A percentile compares a stretch with the other conserved stretches of the same genome.
These are phyloP conservation scores for Anthoceros angustus DNA, from an alignment of 225 moss, liverwort and hornwort species.

Conservation along the genomic window DNA sequence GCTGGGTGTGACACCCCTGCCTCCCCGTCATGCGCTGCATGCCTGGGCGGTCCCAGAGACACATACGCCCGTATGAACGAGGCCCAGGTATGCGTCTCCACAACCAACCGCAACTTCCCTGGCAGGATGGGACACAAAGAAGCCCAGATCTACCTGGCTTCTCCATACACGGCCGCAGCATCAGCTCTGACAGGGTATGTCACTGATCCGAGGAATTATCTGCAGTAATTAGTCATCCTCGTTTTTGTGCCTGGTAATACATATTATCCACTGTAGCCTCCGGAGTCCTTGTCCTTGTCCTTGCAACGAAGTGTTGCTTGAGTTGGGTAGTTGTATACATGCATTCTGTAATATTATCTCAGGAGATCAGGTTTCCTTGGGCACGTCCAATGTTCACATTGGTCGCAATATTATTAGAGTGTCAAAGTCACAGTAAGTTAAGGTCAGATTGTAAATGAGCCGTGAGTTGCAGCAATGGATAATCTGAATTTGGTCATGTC, in stretches of 20 bases:
- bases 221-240: not conserved
- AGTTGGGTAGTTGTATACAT: too few species aligned
- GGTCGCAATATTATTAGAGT: too few species aligned
- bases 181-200: conserved; percentile 82
- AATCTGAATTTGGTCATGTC: too few species aligned
- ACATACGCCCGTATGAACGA: conserved; percentile 94
- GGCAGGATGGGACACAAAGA: conserved; percentile 97
- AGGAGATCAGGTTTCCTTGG: too few species aligned
- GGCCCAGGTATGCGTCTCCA: conserved; percentile 93
- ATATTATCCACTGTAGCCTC: not conserved
- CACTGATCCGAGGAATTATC: conserved; percentile 83
- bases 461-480: too few species aligned
- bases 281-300: not conserved
- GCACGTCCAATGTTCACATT: too few species aligned
- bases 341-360: too few species aligned
- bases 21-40: conserved; percentile 93
- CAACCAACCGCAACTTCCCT: conserved; percentile 87
- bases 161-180: conserved; percentile 77
- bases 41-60: conserved; percentile 90
- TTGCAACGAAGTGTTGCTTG: too few species aligned
- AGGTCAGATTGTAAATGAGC: too few species aligned
- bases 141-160: conserved; percentile 81
- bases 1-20: conserved; percentile 89
- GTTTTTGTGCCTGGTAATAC: not conserved
- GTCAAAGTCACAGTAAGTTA: too few species aligned